A percentile compares a stretch with the other conserved stretches of the same genome.
phyloP scores from a whole-genome alignment of 352 stramenopile genomes.

The Phytopythium boreale region DNA sequence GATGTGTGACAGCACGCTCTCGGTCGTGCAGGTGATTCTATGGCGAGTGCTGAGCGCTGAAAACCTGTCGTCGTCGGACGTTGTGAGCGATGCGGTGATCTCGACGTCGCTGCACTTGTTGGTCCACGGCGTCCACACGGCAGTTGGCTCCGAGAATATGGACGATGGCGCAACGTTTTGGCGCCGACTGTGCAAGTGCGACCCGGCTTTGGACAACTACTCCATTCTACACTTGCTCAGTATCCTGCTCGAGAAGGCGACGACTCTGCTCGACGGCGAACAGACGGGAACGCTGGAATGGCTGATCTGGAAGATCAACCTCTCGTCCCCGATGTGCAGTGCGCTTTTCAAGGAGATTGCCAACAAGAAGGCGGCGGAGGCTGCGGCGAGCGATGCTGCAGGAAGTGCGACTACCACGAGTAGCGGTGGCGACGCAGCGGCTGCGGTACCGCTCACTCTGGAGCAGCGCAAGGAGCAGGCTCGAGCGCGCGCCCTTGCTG shows the following conservation, averaged over 20 bases:
- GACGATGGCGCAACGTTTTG: conserved; percentile 34
- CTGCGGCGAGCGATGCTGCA: conserved; percentile 19
- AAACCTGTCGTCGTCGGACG: conserved; percentile 28
- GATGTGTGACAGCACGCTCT: conserved; percentile 63
- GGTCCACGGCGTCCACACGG: conserved; percentile 73
- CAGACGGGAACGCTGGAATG: conserved; percentile 73
- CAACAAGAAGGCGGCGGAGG: conserved; percentile 21
- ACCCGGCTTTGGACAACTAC: conserved; percentile 24
- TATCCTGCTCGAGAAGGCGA: conserved; percentile 40
- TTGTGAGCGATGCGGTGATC: conserved; percentile 78
- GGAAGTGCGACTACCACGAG: conserved; percentile 3
- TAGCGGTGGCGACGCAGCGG: not conserved
- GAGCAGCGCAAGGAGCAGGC: conserved; percentile 79
- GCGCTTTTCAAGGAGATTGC: conserved; percentile 32
- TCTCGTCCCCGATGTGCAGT: conserved; percentile 40
- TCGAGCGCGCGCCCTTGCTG: conserved; percentile 67
- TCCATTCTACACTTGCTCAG: conserved; percentile 59
- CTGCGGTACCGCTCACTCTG: conserved; percentile 38
- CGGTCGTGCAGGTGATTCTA: conserved; percentile 61
- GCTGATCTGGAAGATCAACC: conserved; percentile 61
- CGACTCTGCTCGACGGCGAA: conserved; percentile 61
- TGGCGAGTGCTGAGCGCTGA: conserved; percentile 43
- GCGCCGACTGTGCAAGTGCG: conserved; percentile 36
- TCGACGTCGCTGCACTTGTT: conserved; percentile 81
- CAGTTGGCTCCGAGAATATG: conserved; percentile 16